Evolutionary conservation across 805 yeast species (phyloP).

Genomic region (Lipomyces japonicus): DNA sequence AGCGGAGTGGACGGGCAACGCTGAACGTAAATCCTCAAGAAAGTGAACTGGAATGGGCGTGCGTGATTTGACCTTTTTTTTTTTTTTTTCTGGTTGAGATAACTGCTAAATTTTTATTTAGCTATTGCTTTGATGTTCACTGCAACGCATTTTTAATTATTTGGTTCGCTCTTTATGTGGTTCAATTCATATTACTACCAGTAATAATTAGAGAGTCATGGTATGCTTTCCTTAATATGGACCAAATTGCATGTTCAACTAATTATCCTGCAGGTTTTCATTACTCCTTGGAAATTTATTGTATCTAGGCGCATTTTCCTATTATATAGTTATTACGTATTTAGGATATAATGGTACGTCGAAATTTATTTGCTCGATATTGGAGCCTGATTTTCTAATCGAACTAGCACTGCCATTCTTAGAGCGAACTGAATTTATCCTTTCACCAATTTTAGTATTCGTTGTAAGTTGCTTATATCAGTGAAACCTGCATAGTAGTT

Average conservation of each 20-base stretch:
- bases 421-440: conserved; percentile 57
- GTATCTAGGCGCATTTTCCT: conserved; percentile 67
- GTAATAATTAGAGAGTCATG: conserved; percentile 61
- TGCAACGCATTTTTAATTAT: conserved; percentile 82
- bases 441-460: conserved; percentile 50
- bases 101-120: neutral
- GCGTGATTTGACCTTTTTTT: conserved; percentile 3
- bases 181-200: conserved; percentile 75
- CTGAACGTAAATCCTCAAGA: conserved; percentile 39
- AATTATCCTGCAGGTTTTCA: conserved; percentile 41
- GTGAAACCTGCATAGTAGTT: conserved; percentile 49
- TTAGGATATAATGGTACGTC: conserved; percentile 70
- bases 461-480: neutral
- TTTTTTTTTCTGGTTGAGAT: neutral
- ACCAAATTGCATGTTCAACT: neutral
- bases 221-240: conserved; percentile 17
- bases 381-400: neutral
- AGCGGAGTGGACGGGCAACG: conserved; percentile 35
- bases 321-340: conserved; percentile 76
- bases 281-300: conserved; percentile 71
- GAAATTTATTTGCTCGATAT: neutral
- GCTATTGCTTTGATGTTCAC: conserved; percentile 82
- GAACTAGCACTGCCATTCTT: conserved; percentile 51
- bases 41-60: conserved; percentile 76
- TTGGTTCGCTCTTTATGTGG: conserved; percentile 69